Evolutionary conservation across 371 early-diverging fungal species (phyloP), one percentile per base, ranked within the genome.

Genomic region (Syncephalis plumigaleata): DNA sequence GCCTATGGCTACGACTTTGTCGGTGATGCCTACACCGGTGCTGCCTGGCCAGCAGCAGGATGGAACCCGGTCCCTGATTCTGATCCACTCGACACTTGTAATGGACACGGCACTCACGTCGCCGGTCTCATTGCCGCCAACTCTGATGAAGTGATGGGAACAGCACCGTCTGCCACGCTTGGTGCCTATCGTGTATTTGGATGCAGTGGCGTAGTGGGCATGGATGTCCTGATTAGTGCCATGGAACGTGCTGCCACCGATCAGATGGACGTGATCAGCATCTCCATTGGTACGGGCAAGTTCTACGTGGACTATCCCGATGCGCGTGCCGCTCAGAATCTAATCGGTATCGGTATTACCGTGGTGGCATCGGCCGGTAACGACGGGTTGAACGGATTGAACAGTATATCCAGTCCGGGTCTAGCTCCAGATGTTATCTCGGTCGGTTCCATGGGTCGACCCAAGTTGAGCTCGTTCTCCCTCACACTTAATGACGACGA

Each of bases 371-470:
- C 87, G 2, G 70, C 68, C 20, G 87, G 87, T 8, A 88, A 88
- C 61, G 70, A 73, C 39, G 86, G 86, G 15, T 45, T 53, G 3
- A 55, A 65, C 11, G 88, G 88, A 1, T 55, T 80, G 3, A 77
- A 64, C 53, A 62, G 69, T 49, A 64, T 71, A 0, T 63, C 67
- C 0, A 53, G 78, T 1, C 83, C 87, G 4, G 77, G 74, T 17
- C 55, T 81, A 11, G 77, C 77, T 1, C 51, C 51, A 13, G 64
- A 66, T 31, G 71, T 76, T 5, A 57, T 79, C 37, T 68, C 74
- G 15, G 79, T 82, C 15, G 86, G 78, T 15, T 74, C 81, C n/a
- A 63, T 84, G 9, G 82, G 85, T 42, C 78, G 72, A 52, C 31
- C 31, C 7, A 31, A 31, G 11, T 31, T 31, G 31, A 31, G 31